Percentiles rank a stretch among this genome's conserved stretches.
Evolutionary conservation across 1,284 basidiomycete genomes (phyloP).

Genomic region (Fomitopsis palustris): DNA sequence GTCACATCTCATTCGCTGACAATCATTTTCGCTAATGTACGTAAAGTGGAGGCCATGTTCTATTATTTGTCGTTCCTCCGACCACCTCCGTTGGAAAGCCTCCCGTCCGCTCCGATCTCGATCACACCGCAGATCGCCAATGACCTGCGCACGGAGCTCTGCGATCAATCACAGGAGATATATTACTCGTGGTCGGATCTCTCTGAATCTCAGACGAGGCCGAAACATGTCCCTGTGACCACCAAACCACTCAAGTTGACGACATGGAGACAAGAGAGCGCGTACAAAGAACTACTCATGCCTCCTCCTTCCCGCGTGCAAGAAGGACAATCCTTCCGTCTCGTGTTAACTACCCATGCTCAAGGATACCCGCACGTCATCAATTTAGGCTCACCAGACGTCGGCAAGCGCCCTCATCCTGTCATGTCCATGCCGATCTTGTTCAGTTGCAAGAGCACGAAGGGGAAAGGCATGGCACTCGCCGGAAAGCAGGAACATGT

Average conservation of each 20-base stretch:
- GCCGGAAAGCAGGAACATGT: constrained; percentile 69
- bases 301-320: constrained; percentile 52
- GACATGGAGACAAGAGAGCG: constrained; percentile 57
- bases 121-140: constrained; percentile 78
- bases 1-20: too few relatives aligned
- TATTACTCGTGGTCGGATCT: constrained; percentile 32
- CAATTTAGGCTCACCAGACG: constrained; percentile 24
- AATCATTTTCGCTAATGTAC: too few relatives aligned
- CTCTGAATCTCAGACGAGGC: background rate
- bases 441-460: constrained; percentile 32
- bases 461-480: constrained; percentile 12
- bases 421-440: constrained; percentile 67
- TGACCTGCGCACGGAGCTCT: constrained; percentile 72
- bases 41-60: too few relatives aligned
- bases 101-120: constrained; percentile 38
- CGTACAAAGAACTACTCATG: constrained; percentile 71
- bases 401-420: constrained; percentile 46
- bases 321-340: constrained; percentile 58
- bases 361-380: constrained; percentile 25
- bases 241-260: constrained; percentile 62
- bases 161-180: constrained; percentile 43
- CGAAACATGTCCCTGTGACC: constrained; percentile 16
- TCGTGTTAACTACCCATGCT: constrained; percentile 48
- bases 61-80: constrained; percentile 77
- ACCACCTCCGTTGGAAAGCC: constrained; percentile 56